Base-by-base conservation (phyloP, 495 filamentous ascomycete species). In the Hamigera avellanea region DNA sequence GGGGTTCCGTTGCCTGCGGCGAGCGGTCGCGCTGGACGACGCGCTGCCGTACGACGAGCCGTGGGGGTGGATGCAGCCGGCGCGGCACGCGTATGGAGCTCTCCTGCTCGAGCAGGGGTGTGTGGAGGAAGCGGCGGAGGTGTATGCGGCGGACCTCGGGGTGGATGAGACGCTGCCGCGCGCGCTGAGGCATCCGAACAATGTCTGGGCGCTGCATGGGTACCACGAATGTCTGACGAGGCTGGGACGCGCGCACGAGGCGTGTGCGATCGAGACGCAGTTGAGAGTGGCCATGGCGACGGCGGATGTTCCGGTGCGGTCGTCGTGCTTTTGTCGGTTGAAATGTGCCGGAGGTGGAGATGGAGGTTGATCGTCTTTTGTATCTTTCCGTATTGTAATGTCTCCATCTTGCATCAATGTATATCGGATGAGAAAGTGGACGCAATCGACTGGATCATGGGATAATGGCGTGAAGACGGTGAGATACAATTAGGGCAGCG, bases 41-140 rank as follows among this genome's bases (percentile, higher is more conserved):
- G 40, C 48, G 1, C 57, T 83, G 6, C 70, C 68, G 0, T 83
- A 78, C 37, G 71, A 76, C 39, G 79, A 83, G 52, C 79, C 79
- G 0, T 81, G 77, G 76, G 73, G 72, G 2, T 80, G 75, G 76
- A 80, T 81, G 76, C 70, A 77, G 42, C 76, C 79, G 0, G 67
- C 75, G 1, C 57, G 76, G 3, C 79, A 83, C 53, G 76, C 78
- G 2, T 72, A 75, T 28, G 78, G 72, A 0, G 78, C 78, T 3
- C 57, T 83, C 1, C 52, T 78, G 14, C 48, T 77, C 0, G 79
- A 83, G 37, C 78, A 81, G 38, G 69, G 65, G 2, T 61, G 59
- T 1, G 59, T 74, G 6, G 55, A 70, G 18, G 62, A 79, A 35
- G 77, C 78, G 0, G 40, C 63, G 8, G 53, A 51, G 0, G 64